Conservation (phyloP, 2,329 filamentous ascomycete species). For the Penicillium brevicompactum region DNA sequence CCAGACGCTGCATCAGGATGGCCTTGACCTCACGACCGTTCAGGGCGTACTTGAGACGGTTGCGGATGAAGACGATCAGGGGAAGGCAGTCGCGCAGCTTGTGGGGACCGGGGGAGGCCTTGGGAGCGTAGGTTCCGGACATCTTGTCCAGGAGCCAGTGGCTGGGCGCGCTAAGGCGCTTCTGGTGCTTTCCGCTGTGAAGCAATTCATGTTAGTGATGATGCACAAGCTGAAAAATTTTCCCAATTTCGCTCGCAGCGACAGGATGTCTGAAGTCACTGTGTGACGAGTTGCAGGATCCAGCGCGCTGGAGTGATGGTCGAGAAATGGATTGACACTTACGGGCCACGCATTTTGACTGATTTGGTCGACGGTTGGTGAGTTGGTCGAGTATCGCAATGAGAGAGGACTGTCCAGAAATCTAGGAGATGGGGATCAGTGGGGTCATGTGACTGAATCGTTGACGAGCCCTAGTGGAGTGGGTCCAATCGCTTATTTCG, state of each 20-base stretch:
- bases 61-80: slow-evolving; percentile 95
- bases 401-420: slow-evolving; percentile 14
- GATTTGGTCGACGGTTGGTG: slow-evolving; percentile 42
- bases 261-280: slow-evolving; percentile 4
- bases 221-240: slow-evolving; percentile 10
- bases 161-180: slow-evolving; percentile 97
- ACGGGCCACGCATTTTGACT: slow-evolving; percentile 61
- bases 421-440: slow-evolving; percentile 12
- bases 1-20: slow-evolving; percentile 98
- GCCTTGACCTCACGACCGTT: slow-evolving; percentile 97
- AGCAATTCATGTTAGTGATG: slow-evolving; percentile 31
- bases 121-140: slow-evolving; percentile 79
- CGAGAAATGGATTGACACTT: slow-evolving; percentile 40
- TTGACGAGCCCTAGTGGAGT: neutral
- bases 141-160: slow-evolving; percentile 99
- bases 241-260: slow-evolving; percentile 8
- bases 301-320: slow-evolving; percentile 6
- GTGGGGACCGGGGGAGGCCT: slow-evolving; percentile 84
- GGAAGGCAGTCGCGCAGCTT: slow-evolving; percentile 99
- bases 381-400: slow-evolving; percentile 41
- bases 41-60: slow-evolving; percentile 95
- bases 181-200: slow-evolving; percentile 96
- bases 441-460: neutral
- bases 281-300: neutral
- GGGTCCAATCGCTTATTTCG: neutral